phyloP scores from a whole-genome alignment of 148 eudicot genomes.

The Euryodendron excelsum region DNA sequence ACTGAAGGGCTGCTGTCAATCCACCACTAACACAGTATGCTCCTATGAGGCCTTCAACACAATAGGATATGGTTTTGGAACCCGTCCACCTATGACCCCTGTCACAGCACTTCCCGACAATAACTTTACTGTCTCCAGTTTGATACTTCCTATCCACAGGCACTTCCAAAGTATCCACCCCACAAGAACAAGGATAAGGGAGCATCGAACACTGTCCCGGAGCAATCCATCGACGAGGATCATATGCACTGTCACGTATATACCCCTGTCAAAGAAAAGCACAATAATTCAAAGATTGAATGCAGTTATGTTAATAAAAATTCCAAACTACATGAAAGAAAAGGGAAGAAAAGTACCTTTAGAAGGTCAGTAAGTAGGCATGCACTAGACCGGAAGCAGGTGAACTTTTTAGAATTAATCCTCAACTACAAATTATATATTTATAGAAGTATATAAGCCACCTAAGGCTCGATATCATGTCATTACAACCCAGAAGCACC shows the following conservation, averaged over 20 bases:
- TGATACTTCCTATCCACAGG: slow-evolving; percentile 57
- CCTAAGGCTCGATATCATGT: not conserved
- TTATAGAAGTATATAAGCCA: not conserved
- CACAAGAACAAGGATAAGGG: slow-evolving; percentile 75
- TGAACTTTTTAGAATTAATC: not conserved
- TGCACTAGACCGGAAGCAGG: not conserved
- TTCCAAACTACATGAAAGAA: not conserved
- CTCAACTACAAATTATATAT: not conserved
- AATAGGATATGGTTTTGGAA: slow-evolving; percentile 82
- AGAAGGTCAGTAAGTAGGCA: not conserved
- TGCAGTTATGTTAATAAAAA: not conserved
- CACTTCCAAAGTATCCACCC: slow-evolving; percentile 57
- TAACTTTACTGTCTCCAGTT: slow-evolving; percentile 44
- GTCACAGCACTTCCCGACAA: slow-evolving; percentile 81
- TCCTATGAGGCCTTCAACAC: slow-evolving; percentile 96
- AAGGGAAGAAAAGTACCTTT: not conserved
- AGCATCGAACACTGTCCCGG: slow-evolving; percentile 80
- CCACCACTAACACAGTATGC: slow-evolving; percentile 95
- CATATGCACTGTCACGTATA: slow-evolving; percentile 86
- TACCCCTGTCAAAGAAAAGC: slow-evolving; percentile 43
- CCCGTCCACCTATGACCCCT: slow-evolving; percentile 93
- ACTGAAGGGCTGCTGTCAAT: slow-evolving; percentile 63
- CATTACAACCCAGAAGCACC: not conserved
- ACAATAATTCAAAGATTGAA: not conserved
- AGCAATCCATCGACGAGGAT: slow-evolving; percentile 89